Base-by-base conservation (phyloP, 2,329 filamentous ascomycete genomes). In the Colletotrichum plurivorum region DNA sequence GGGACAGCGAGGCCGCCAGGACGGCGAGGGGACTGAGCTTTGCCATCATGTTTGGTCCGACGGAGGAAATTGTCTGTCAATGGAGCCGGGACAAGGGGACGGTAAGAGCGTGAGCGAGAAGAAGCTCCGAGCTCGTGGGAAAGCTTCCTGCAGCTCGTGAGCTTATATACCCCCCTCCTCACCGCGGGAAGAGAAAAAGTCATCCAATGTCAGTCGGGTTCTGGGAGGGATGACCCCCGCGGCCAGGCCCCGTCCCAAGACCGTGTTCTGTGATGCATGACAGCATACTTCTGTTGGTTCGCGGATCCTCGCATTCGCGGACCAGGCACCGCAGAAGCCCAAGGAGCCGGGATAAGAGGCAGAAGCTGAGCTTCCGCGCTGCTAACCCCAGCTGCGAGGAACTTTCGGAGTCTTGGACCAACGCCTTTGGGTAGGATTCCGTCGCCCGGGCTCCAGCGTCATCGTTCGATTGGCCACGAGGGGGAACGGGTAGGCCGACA, bases 11-110 rank as follows among this genome's bases (percentile, higher is more conserved):
- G 45, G 76, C 78, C 70, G 74, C 78, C 52, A 81, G 71, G 70
- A 77, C 74, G 71, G 76, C 75, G 73, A 77, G 75, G 68, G 75
- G 71, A 72, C 76, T 78, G 73, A 82, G 71, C 75, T 79, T 83
- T 73, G 76, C 77, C 73, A 82, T 76, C 76, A 80, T 82, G 53
- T 69, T 69, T 71, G 59, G 70, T 52, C 48, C 67, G 43, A 56
- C 63, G 27, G 25, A 25, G 15, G 27, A 63, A 27, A 39, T 63
- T 70, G 57, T 25, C 67, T 70, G 22, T 9, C 48, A 55, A 68
- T n/a, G 49, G 31, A 53, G 53, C 53, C 54, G 57, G 64, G 39
- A 67, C n/a, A 36, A 18, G 58, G 58, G 22, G 39, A 63, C 41
- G 31, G 57, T 67, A 57, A 57, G 54, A 49, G 67, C 51, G 51